Conservation (phyloP, 1,284 basidiomycete genomes). For the Rhizoctonia solani region DNA sequence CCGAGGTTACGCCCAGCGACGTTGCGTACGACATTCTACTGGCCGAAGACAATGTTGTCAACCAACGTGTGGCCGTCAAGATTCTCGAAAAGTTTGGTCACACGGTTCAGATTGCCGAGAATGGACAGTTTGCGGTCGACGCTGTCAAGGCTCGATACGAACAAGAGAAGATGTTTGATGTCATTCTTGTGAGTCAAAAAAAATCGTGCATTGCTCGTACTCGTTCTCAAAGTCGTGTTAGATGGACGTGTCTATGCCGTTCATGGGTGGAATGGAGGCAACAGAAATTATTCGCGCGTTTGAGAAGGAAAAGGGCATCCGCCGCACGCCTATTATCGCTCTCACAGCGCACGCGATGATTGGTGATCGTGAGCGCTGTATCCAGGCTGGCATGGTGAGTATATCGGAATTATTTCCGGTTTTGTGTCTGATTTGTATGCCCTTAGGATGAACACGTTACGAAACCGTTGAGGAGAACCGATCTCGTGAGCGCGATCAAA, state of each 20-base stretch:
- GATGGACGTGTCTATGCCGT: conserved; percentile 99
- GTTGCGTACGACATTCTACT: conserved; percentile 92
- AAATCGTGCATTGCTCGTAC: background rate
- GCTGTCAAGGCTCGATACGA: conserved; percentile 80
- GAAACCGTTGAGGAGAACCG: conserved; percentile 74
- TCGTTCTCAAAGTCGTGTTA: conserved; percentile 44
- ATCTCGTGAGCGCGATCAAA: conserved; percentile 76
- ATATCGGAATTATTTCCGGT: background rate
- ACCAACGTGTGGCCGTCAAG: conserved; percentile 96
- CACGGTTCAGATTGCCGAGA: conserved; percentile 95
- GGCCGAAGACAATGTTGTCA: conserved; percentile 97
- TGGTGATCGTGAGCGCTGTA: conserved; percentile 90
- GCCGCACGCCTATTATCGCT: conserved; percentile 90
- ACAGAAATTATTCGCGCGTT: conserved; percentile 80
- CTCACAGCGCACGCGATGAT: conserved; percentile 95
- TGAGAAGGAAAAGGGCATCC: conserved; percentile 74
- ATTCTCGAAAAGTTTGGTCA: conserved; percentile 97
- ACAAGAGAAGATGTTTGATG: conserved; percentile 77
- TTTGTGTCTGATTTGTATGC: background rate
- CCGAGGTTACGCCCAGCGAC: conserved; percentile 78
- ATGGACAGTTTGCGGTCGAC: conserved; percentile 89
- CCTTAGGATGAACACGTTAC: conserved; percentile 68
- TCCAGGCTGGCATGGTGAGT: conserved; percentile 84
- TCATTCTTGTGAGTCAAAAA: conserved; percentile 78
- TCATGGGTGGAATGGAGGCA: conserved; percentile 94